Percentiles rank a stretch among this genome's conserved stretches.
phyloP scores from a whole-genome alignment of 441 rosid species.

The Jatropha multifida region DNA sequence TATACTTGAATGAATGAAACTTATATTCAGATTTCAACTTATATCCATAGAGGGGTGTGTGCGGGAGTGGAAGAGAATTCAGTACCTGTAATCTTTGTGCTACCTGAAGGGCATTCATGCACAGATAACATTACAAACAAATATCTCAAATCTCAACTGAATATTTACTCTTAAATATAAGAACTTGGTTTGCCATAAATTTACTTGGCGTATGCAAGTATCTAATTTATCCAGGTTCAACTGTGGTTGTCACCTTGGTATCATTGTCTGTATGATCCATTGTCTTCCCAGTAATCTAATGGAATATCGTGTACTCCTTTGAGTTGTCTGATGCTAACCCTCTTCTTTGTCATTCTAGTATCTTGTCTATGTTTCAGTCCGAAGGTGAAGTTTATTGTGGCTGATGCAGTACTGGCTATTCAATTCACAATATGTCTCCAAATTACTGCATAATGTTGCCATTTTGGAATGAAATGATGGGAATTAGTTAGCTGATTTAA shows the following conservation, averaged over 20 bases:
- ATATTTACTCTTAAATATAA: background rate
- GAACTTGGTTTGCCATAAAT: background rate
- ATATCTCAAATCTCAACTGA: background rate
- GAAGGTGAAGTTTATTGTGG: background rate
- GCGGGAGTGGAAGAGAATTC: background rate
- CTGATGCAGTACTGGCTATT: background rate
- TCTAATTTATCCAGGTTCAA: background rate
- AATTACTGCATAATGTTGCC: background rate
- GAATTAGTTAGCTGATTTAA: background rate
- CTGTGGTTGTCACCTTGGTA: background rate
- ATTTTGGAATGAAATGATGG: background rate
- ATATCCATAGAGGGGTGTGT: background rate
- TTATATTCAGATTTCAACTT: background rate
- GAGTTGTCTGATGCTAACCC: background rate
- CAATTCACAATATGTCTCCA: background rate
- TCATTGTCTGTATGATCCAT: background rate
- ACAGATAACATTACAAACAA: background rate
- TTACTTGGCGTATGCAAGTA: background rate
- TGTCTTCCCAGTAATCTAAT: background rate
- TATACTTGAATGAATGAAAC: background rate
- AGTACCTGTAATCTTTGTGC: background rate
- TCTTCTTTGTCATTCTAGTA: background rate
- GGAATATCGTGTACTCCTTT: background rate
- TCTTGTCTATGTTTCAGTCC: slow-evolving; percentile 3
- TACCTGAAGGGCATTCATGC: background rate